Conservation (phyloP, 345 rosid species). For the Nephelium lappaceum region DNA sequence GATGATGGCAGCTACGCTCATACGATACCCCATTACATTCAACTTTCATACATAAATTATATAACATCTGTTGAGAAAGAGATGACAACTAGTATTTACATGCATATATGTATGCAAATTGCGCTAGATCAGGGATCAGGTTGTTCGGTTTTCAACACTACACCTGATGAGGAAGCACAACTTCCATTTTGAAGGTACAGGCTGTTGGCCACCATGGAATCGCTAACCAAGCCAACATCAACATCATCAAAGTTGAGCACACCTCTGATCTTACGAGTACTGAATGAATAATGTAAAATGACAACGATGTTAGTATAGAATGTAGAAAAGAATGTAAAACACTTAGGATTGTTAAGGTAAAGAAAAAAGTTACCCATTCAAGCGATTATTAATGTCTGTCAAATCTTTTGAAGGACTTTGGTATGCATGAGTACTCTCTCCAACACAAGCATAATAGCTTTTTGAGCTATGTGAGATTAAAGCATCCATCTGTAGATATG, state of each 20-base stretch:
- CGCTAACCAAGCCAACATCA: constrained; percentile 92
- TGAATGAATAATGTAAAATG: constrained; percentile 30
- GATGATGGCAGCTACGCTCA: constrained; percentile 35
- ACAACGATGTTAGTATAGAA: not conserved
- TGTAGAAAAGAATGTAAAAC: not conserved
- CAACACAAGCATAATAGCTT: constrained; percentile 97
- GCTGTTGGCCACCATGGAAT: constrained; percentile 90
- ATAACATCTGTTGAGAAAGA: not conserved
- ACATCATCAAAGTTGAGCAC: constrained; percentile 71
- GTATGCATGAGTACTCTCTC: constrained; percentile 96
- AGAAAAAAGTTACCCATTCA: constrained; percentile 61
- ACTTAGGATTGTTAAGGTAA: not conserved
- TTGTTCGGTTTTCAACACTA: constrained; percentile 43
- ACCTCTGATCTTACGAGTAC: constrained; percentile 65
- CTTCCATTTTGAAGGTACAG: constrained; percentile 72
- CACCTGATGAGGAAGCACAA: constrained; percentile 39
- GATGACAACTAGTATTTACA: constrained; percentile 31
- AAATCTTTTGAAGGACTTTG: constrained; percentile 99
- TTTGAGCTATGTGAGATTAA: constrained; percentile 79
- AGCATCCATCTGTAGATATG: constrained; percentile 81
- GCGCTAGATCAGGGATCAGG: constrained; percentile 28
- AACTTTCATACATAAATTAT: constrained; percentile 1
- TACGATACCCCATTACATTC: constrained; percentile 23
- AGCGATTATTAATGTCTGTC: constrained; percentile 79
- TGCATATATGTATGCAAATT: not conserved